A percentile compares a stretch with the other conserved stretches of the same genome.
phyloP scores from a whole-genome alignment of 2,329 filamentous ascomycete genomes.

The Polychaeton citri region DNA sequence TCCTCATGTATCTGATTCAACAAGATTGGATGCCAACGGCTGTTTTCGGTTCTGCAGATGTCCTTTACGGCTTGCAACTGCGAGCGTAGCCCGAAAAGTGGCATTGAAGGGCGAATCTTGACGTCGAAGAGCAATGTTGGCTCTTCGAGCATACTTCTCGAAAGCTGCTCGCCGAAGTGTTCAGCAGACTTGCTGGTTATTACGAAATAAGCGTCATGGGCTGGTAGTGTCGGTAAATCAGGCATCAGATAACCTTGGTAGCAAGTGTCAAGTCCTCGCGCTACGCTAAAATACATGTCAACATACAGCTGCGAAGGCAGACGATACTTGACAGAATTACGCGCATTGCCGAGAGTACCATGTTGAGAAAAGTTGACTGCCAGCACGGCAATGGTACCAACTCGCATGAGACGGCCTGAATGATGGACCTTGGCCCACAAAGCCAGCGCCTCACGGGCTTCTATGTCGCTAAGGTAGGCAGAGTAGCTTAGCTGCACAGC shows the following conservation, averaged over 20 bases:
- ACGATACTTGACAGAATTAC: constrained; percentile 34
- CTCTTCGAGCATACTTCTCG: neutral
- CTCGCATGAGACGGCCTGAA: constrained; percentile 1
- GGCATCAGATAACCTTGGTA: neutral
- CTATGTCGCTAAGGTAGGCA: constrained; percentile 2
- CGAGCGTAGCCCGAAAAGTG: neutral
- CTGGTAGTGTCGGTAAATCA: constrained; percentile 1
- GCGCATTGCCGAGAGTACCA: constrained; percentile 7
- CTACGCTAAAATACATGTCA: neutral
- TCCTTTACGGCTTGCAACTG: neutral
- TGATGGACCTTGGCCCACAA: constrained; percentile 3
- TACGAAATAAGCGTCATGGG: constrained; percentile 7
- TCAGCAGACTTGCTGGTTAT: constrained; percentile 6
- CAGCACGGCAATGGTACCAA: constrained; percentile 3
- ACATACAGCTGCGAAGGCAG: constrained; percentile 2
- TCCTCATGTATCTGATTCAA: constrained; percentile 9
- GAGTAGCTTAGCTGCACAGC: constrained; percentile 5
- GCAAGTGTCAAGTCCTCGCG: neutral
- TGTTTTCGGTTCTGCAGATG: constrained; percentile 1
- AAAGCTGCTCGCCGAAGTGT: neutral
- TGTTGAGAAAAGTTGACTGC: constrained; percentile 6
- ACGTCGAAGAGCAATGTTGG: neutral
- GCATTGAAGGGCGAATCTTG: neutral
- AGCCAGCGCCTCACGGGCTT: constrained; percentile 5
- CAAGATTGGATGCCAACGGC: constrained; percentile 5